These are phyloP conservation scores for Alternaria burnsii DNA, from an alignment of 2,329 filamentous ascomycete genomes.

Conservation along the genomic window DNA sequence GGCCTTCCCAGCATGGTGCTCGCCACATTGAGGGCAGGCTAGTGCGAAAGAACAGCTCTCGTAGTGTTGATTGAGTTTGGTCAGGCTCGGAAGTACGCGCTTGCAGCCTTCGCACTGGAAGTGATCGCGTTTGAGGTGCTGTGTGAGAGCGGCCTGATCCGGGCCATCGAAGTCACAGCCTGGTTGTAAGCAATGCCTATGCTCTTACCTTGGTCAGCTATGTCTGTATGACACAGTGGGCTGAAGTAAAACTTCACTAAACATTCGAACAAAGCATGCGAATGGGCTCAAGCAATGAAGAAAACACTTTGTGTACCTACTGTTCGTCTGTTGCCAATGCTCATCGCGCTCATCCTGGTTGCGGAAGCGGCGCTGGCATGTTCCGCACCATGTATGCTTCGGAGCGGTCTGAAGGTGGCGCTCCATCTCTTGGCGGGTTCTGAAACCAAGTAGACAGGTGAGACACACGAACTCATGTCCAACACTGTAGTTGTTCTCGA, in stretches of 20 bases:
- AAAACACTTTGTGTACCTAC: conserved; percentile 22
- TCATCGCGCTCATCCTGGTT: conserved; percentile 44
- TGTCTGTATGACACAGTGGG: neutral
- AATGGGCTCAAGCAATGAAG: neutral
- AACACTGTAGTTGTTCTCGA: conserved; percentile 43
- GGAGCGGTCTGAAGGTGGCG: conserved; percentile 32
- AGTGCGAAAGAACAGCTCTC: conserved; percentile 31
- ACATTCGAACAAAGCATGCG: neutral
- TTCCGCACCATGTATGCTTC: conserved; percentile 43
- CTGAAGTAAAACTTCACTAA: neutral
- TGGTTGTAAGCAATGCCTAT: conserved; percentile 44
- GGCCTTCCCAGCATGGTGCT: conserved; percentile 27
- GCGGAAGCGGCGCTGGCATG: conserved; percentile 38
- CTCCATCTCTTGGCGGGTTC: conserved; percentile 29
- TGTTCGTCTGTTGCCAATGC: conserved; percentile 42
- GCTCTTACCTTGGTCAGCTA: conserved; percentile 19
- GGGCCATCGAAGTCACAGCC: conserved; percentile 45
- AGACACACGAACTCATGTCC: conserved; percentile 42
- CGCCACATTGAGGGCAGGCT: conserved; percentile 30
- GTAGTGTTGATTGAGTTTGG: conserved; percentile 37
- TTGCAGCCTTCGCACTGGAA: conserved; percentile 45
- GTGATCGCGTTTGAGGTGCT: conserved; percentile 41
- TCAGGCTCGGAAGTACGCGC: conserved; percentile 37
- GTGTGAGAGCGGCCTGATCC: conserved; percentile 23
- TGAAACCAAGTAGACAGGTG: conserved; percentile 41